phyloP scores from a whole-genome alignment of 1,139 yeast species.

The Suhomyces bribrorum region DNA sequence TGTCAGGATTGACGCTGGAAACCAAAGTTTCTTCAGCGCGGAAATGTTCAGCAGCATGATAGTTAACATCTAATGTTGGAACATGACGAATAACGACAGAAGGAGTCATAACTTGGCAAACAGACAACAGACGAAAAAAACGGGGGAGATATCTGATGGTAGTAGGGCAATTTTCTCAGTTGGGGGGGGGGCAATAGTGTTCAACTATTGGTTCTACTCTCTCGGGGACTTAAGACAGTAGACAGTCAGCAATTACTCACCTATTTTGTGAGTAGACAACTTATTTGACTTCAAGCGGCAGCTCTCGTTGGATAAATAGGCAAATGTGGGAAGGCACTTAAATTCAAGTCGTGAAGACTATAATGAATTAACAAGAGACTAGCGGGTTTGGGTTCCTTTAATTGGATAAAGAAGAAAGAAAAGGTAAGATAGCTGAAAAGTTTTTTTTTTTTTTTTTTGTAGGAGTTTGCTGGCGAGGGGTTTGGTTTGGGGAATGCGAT shows the following conservation, averaged over 20 bases:
- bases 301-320: slow-evolving; percentile 39
- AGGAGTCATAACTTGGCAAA: slow-evolving; percentile 30
- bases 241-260: slow-evolving; percentile 30
- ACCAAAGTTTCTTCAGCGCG: neutral
- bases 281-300: slow-evolving; percentile 49
- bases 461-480: too few relatives aligned
- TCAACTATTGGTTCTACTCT: slow-evolving; percentile 9
- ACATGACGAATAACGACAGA: slow-evolving; percentile 22
- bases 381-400: slow-evolving; percentile 3
- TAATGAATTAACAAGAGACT: slow-evolving; percentile 1
- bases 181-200: slow-evolving; percentile 1
- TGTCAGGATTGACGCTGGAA: neutral
- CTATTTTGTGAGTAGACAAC: slow-evolving; percentile 28
- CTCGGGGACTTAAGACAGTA: slow-evolving; percentile 19
- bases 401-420: neutral
- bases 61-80: slow-evolving; percentile 13
- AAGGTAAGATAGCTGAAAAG: slow-evolving; percentile 1
- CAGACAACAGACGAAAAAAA: too few relatives aligned
- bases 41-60: slow-evolving; percentile 12
- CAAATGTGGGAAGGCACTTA: slow-evolving; percentile 12
- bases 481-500: neutral
- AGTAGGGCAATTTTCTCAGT: too few relatives aligned
- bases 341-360: slow-evolving; percentile 9
- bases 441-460: slow-evolving; percentile 3
- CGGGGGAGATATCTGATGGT: neutral